These are phyloP conservation scores for Penicillium sclerotigenum DNA, from an alignment of 2,329 filamentous ascomycete genomes.

Conservation along the genomic window DNA sequence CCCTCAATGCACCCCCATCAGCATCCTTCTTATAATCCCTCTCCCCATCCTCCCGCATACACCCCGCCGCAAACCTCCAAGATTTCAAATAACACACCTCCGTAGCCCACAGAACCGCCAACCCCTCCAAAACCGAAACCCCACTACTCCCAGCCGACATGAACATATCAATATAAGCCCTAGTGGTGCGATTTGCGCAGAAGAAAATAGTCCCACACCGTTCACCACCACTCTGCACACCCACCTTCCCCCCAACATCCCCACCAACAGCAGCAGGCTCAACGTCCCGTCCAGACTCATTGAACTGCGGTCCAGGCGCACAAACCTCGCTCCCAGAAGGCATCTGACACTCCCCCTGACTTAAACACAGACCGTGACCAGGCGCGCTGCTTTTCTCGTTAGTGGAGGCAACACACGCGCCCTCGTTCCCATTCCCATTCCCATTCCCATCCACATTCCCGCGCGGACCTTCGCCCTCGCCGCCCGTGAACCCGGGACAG, in stretches of 20 bases:
- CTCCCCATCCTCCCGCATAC: slow-evolving; percentile 30
- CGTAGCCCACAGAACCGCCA: slow-evolving; percentile 74
- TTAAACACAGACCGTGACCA: slow-evolving; percentile 14
- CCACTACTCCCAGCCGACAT: slow-evolving; percentile 54
- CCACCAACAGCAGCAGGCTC: not conserved
- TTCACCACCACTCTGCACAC: not conserved
- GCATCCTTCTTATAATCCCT: slow-evolving; percentile 44
- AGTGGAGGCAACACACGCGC: not conserved
- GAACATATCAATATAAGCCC: slow-evolving; percentile 58
- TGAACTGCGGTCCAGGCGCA: not conserved
- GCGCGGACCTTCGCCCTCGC: slow-evolving; percentile 12
- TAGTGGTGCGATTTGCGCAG: slow-evolving; percentile 47
- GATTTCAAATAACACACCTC: slow-evolving; percentile 63
- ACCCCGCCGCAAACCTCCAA: slow-evolving; percentile 48
- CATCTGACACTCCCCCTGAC: slow-evolving; percentile 25
- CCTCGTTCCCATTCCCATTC: not conserved
- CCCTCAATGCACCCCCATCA: slow-evolving; percentile 63
- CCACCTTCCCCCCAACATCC: not conserved
- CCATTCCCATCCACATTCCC: not conserved
- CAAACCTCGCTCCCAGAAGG: slow-evolving; percentile 14
- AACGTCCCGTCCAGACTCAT: not conserved
- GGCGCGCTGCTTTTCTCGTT: not conserved
- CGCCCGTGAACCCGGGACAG: slow-evolving; percentile 27
- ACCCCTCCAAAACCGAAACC: slow-evolving; percentile 60
- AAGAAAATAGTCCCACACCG: slow-evolving; percentile 25